Evolutionary conservation across 257 asterid species (phyloP), one percentile per base, ranked within the genome.

Genomic region (Solanum piurae): DNA sequence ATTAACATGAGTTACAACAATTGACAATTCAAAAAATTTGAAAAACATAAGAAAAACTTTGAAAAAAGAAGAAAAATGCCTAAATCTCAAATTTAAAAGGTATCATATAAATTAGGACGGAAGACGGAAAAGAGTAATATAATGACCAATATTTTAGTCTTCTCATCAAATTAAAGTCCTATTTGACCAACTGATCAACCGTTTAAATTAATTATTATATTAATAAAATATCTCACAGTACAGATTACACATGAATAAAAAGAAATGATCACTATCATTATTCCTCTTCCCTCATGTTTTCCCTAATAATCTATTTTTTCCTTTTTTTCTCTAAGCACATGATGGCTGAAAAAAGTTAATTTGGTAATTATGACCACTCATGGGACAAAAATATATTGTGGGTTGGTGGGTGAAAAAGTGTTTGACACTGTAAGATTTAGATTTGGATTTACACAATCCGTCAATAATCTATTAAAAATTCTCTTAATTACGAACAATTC

Each of bases 261-360:
- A 42, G n/a, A 40, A 42, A 79, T 44, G 1, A 44, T 77, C 60
- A 77, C 25, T 46, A 46, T 80, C 68, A 80, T 80, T 80, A 1
- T 31, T 80, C 85, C 68, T 80, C 44, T 10, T 36, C 68, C 85
- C 20, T 46, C 69, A 29, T 80, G 68, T 80, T 80, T 46, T 49
- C 29, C 68, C 69, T 80, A 80, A 10, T 80, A 80, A 49, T 80
- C 85, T 69, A 80, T 29, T 33, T 49, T 80, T 14, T 14, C 40
- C 64, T 29, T 29, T 80, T 79, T 44, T 52, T 23, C 23, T 42
- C 37, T 80, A 46, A 11, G 25, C 85, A 80, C 69, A 49, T 80
- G 85, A 80, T 80, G 68, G 27, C 68, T 80, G 69, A 64, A 29
- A 80, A 74, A 80, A 80, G 85, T n/a, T 49, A 80, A 80, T 46